Evolutionary conservation across 106 monocot species (phyloP).

Genomic region (Phalaenopsis aphrodite): DNA sequence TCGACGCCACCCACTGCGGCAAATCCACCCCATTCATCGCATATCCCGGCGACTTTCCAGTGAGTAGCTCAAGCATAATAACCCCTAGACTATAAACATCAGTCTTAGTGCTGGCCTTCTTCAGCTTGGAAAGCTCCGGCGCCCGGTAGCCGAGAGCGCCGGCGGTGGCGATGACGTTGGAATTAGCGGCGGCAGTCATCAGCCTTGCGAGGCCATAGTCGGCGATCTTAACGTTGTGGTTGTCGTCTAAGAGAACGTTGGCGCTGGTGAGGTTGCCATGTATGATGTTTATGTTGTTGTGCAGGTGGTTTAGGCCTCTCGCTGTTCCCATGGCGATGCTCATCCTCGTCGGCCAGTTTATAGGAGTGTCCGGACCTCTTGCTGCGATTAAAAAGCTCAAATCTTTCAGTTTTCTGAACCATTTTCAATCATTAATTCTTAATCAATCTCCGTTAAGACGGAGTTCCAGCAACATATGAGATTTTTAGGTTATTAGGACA

Average conservation of each 20-base stretch:
- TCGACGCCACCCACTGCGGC: conserved; percentile 85
- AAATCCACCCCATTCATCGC: conserved; percentile 64
- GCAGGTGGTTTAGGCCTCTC: conserved; percentile 50
- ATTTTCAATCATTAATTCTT: too few relatives aligned
- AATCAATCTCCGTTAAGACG: too few relatives aligned
- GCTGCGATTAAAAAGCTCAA: conserved; percentile 22
- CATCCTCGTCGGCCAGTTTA: conserved; percentile 66
- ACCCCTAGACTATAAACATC: conserved; percentile 86
- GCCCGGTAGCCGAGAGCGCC: conserved; percentile 76
- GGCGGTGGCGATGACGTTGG: conserved; percentile 51
- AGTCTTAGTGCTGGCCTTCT: conserved; percentile 66
- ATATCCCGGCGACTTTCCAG: conserved; percentile 78
- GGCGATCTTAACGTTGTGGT: conserved; percentile 38
- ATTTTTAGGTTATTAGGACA: too few relatives aligned
- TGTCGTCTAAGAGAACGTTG: conserved; percentile 63
- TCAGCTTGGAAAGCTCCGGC: conserved; percentile 76
- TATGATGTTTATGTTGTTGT: conserved; percentile 42
- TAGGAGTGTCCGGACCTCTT: conserved; percentile 47
- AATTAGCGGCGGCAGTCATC: conserved; percentile 59
- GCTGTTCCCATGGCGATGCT: conserved; percentile 53
- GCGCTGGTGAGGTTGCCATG: conserved; percentile 77
- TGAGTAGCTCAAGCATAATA: conserved; percentile 77
- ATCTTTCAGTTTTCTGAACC: too few relatives aligned
- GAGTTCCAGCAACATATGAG: too few relatives aligned
- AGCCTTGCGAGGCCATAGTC: conserved; percentile 68